Percentiles rank a stretch among this genome's conserved stretches.
These are phyloP conservation scores for Erythrobasidium hasegawianum DNA, from an alignment of 1,284 basidiomycete species.

Conservation along the genomic window DNA sequence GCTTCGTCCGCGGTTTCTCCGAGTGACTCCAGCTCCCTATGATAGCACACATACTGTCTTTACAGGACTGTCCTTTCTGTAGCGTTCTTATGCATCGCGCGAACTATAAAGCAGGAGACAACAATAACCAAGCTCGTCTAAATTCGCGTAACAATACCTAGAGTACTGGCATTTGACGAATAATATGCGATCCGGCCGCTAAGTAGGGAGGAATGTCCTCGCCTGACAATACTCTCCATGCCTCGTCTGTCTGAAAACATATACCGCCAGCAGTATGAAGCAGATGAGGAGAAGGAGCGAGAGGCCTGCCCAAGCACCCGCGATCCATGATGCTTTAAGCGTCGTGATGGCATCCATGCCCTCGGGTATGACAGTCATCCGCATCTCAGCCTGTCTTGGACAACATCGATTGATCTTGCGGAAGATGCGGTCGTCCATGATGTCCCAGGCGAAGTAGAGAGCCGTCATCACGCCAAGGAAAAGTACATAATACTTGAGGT, in stretches of 20 bases:
- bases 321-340: constrained; percentile 1
- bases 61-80: no score
- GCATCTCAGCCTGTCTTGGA: constrained; percentile 16
- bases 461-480: constrained; percentile 93
- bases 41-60: no score
- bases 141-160: no score
- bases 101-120: no score
- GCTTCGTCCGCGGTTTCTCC: no score
- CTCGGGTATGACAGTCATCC: constrained; percentile 1
- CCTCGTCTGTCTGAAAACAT: constrained; percentile 34
- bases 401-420: constrained; percentile 30
- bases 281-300: constrained; percentile 31
- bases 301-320: constrained; percentile 14
- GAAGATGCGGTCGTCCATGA: constrained; percentile 36
- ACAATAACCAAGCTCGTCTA: no score
- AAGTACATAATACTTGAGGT: constrained; percentile 62
- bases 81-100: no score
- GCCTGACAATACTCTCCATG: constrained; percentile 35
- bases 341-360: constrained; percentile 10
- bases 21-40: no score
- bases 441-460: constrained; percentile 82
- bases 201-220: constrained; percentile 34
- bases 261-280: constrained; percentile 30
- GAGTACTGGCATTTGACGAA: no score
- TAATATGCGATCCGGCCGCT: no score